Base-by-base conservation (phyloP, 164 flowering plant species). In the Aristolochia fimbriata region DNA sequence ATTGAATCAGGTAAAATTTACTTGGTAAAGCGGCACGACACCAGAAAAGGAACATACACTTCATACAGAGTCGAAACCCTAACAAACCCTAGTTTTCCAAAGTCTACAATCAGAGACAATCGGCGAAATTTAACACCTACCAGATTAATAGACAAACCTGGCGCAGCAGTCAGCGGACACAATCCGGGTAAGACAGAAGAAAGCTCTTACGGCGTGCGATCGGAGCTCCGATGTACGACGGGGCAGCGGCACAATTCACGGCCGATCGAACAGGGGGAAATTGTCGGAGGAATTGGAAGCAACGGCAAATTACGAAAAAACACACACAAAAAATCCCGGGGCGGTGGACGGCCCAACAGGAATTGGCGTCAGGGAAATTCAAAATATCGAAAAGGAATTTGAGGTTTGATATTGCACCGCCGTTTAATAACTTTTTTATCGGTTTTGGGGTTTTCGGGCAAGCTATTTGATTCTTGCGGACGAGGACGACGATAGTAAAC, bases 401-500 rank as follows among this genome's bases (percentile, higher is more conserved):
- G 6, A 19, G 24, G 2, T 19, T 37, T 31, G 47, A 15, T 12
- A 22, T 19, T 19, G 23, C 48, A 53, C 15, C 23, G 24, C 47
- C 47, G 60, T 57, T 37, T 57, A 57, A 57, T 17, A 30, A 16
- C 58, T 55, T 55, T 25, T 30, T 55, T 55, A 15, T 30, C 30
- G 58, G n/a, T 57, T 37, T 37, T 37, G 43, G 41, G 60, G 60
- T 31, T 37, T 57, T 57, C 48, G 48, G 60, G 60, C 60, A 41
- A 33, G 23, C 47, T 10, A 57, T 31, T 11, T n/a, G 15, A 20
- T 9, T n/a, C 24, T 2, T 14, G 60, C 41, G 60, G 48, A 57
- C 60, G 60, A 57, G 60, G 60, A 57, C 48, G 60, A 57, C 47
- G 47, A 57, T 31, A 57, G 60, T 37, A 57, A 57, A 57, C 60